These are phyloP conservation scores for Thalassiosira mediterranea DNA, from an alignment of 352 stramenopile species.

Conservation along the genomic window DNA sequence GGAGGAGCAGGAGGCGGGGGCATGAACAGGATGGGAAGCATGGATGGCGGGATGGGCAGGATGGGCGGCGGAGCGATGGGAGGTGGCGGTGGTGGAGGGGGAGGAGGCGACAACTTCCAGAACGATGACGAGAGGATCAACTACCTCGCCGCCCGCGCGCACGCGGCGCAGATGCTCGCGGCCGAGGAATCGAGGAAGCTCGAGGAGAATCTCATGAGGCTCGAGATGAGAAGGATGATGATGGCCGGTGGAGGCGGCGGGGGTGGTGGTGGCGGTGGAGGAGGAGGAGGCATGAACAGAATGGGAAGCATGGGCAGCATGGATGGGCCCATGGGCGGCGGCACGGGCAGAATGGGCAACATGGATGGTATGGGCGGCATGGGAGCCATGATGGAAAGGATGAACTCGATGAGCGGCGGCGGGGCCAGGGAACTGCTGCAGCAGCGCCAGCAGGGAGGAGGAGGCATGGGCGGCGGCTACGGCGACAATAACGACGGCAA, in stretches of 20 bases:
- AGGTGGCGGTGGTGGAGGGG: no score
- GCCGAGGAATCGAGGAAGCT: slow-evolving; percentile 32
- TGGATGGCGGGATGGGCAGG: not conserved
- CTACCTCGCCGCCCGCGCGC: slow-evolving; percentile 37
- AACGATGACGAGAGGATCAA: slow-evolving; percentile 23
- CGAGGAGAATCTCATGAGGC: slow-evolving; percentile 41
- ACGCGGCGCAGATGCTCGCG: slow-evolving; percentile 40
- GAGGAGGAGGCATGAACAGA: not conserved
- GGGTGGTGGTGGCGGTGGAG: not conserved
- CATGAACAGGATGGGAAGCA: not conserved
- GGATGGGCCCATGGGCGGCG: not conserved
- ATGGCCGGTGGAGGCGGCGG: slow-evolving; percentile 5
- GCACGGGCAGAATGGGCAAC: no score
- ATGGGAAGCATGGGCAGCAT: no score
- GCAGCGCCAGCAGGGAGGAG: not conserved
- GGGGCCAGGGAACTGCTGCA: not conserved
- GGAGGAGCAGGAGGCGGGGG: no score
- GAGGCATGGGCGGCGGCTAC: not conserved
- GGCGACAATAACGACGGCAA: not conserved
- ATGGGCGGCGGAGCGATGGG: not conserved
- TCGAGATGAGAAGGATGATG: slow-evolving; percentile 34
- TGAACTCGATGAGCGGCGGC: slow-evolving; percentile 8
- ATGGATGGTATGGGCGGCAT: not conserved
- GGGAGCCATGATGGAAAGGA: slow-evolving; percentile 23
- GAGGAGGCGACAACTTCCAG: not conserved